phyloP scores from a whole-genome alignment of 2,329 filamentous ascomycete species.

The Teratosphaeria nubilosa region DNA sequence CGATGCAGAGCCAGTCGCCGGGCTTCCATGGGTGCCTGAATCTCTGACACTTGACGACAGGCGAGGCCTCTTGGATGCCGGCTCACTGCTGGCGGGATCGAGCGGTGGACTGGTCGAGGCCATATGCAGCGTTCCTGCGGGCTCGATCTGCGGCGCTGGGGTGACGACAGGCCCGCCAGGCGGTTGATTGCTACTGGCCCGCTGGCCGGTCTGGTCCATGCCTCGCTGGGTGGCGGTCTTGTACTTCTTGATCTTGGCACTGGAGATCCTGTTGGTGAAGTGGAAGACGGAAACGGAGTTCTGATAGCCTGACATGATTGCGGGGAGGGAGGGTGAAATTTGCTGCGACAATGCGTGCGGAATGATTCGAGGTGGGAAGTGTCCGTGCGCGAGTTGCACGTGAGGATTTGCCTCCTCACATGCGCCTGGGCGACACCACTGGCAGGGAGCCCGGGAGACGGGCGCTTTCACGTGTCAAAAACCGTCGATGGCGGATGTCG shows the following conservation, averaged over 20 bases:
- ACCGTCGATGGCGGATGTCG: background rate
- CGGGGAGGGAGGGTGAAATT: background rate
- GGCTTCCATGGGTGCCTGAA: slow-evolving; percentile 5
- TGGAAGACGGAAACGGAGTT: slow-evolving; percentile 17
- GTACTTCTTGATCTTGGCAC: slow-evolving; percentile 20
- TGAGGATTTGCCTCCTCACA: background rate
- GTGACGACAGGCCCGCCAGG: slow-evolving; percentile 1
- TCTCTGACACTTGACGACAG: slow-evolving; percentile 20
- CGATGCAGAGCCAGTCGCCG: slow-evolving; percentile 3
- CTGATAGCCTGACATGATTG: background rate
- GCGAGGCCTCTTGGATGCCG: slow-evolving; percentile 15
- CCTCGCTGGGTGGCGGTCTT: slow-evolving; percentile 16
- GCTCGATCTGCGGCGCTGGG: slow-evolving; percentile 5
- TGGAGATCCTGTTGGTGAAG: slow-evolving; percentile 18
- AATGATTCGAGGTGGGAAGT: background rate
- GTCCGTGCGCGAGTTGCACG: background rate
- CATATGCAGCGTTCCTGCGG: slow-evolving; percentile 1
- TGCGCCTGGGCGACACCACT: background rate
- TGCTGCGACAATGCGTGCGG: background rate
- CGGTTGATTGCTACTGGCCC: slow-evolving; percentile 1
- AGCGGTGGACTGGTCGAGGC: slow-evolving; percentile 1
- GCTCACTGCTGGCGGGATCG: slow-evolving; percentile 4
- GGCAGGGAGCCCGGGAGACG: background rate
- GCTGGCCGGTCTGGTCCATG: slow-evolving; percentile 10
- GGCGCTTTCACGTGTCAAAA: background rate